phyloP scores from a whole-genome alignment of 2,329 filamentous ascomycete genomes.

The Dactylellina leptospora region DNA sequence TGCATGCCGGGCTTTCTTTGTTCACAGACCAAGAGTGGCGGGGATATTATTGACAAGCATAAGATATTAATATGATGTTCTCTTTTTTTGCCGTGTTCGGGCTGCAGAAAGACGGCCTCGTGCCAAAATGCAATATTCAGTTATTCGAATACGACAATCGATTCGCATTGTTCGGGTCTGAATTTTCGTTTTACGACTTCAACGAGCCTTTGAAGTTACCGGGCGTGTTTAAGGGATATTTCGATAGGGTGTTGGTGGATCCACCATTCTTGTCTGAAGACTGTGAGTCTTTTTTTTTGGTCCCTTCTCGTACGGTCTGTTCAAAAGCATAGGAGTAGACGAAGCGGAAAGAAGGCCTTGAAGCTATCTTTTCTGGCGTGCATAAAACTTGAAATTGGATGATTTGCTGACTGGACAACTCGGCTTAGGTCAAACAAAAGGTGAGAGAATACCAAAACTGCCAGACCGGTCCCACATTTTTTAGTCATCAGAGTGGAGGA shows the following conservation, averaged over 20 bases:
- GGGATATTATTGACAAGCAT: not conserved
- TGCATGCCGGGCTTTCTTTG: not conserved
- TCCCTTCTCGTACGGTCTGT: not conserved
- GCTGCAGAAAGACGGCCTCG: constrained; percentile 44
- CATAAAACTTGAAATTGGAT: not conserved
- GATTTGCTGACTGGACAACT: constrained; percentile 10
- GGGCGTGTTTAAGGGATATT: constrained; percentile 61
- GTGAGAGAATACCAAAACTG: constrained; percentile 10
- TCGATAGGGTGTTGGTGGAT: constrained; percentile 77
- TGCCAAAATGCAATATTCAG: constrained; percentile 67
- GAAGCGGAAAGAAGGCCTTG: not conserved
- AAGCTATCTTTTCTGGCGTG: not conserved
- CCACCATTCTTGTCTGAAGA: constrained; percentile 82
- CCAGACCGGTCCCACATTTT: constrained; percentile 6
- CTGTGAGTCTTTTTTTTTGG: constrained; percentile 72
- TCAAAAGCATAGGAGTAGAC: not conserved
- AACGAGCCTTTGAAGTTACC: constrained; percentile 68
- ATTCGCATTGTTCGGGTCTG: constrained; percentile 73
- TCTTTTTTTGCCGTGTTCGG: not conserved
- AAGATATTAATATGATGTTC: not conserved
- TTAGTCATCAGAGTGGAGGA: not conserved
- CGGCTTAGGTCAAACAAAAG: constrained; percentile 46
- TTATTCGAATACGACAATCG: constrained; percentile 79
- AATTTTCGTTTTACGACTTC: constrained; percentile 80
- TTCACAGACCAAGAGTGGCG: constrained; percentile 5